Conservation (phyloP, 2,329 filamentous ascomycete species). For the Beauveria bassiana region DNA sequence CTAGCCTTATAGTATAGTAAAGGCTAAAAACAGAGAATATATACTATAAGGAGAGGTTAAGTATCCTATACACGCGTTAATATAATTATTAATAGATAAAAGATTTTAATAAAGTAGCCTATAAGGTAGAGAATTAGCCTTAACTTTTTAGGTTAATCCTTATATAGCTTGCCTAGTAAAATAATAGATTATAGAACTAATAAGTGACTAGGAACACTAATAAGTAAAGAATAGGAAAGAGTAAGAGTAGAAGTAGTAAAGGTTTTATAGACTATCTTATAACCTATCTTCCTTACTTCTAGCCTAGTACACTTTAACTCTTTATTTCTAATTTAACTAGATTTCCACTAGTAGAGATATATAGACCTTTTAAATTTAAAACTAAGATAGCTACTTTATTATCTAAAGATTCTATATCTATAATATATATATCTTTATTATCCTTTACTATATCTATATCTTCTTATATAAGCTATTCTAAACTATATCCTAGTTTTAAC, state of each 20-base stretch:
- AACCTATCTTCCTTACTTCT: neutral
- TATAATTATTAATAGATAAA: neutral
- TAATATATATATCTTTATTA: neutral
- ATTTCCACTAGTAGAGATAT: neutral
- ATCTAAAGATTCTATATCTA: neutral
- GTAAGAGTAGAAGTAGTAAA: neutral
- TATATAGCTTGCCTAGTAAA: neutral
- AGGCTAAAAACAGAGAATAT: neutral
- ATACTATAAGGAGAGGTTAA: neutral
- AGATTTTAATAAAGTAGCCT: neutral
- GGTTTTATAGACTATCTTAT: neutral
- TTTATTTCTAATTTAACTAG: neutral
- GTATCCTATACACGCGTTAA: too few relatives aligned
- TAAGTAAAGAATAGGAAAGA: neutral
- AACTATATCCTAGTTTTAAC: neutral
- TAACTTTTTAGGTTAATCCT: neutral
- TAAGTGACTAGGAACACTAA: neutral
- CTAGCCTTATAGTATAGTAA: neutral
- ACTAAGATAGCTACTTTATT: neutral
- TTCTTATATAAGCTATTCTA: neutral
- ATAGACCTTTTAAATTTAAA: neutral
- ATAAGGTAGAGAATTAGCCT: neutral
- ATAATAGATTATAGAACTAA: neutral
- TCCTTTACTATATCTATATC: neutral
- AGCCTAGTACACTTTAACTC: neutral